A percentile compares a stretch with the other conserved stretches of the same genome.
Evolutionary conservation across 2,329 filamentous ascomycete genomes (phyloP).

Genomic region (Stemphylium beticola): DNA sequence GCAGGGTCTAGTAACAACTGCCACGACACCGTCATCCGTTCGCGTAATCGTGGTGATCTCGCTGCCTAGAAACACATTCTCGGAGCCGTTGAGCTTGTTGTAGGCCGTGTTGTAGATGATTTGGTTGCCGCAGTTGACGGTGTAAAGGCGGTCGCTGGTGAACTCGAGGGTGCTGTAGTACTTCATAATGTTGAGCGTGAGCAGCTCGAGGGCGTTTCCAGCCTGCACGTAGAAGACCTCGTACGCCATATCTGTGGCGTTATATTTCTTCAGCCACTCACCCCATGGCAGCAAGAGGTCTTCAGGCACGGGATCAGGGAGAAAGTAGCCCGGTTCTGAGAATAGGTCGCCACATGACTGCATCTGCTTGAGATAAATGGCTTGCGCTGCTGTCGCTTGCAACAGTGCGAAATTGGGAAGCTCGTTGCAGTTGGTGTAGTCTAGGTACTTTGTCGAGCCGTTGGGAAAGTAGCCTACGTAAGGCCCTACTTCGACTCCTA

Average conservation of each 20-base stretch:
- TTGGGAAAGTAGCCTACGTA: not conserved
- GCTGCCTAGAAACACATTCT: not conserved
- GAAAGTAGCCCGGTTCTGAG: not conserved
- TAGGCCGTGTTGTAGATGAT: conserved; percentile 2
- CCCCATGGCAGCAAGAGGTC: not conserved
- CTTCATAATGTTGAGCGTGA: conserved; percentile 3
- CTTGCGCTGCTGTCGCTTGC: not conserved
- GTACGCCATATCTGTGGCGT: conserved; percentile 1
- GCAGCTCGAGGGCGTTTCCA: not conserved
- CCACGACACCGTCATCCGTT: not conserved
- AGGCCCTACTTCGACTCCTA: not conserved
- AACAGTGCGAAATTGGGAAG: not conserved
- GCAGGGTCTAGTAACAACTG: not conserved
- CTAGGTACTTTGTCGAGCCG: not conserved
- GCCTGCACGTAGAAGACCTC: not conserved
- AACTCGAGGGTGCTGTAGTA: conserved; percentile 3
- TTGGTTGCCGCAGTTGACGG: conserved; percentile 1
- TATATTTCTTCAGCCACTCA: conserved; percentile 1
- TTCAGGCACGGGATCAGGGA: conserved; percentile 1
- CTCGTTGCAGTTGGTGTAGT: not conserved
- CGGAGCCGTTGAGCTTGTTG: not conserved
- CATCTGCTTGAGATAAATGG: not conserved
- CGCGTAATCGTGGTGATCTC: not conserved
- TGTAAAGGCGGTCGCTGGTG: not conserved
- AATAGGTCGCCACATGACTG: not conserved